phyloP scores from a whole-genome alignment of 306 rosid species.

The Ceratonia siliqua region DNA sequence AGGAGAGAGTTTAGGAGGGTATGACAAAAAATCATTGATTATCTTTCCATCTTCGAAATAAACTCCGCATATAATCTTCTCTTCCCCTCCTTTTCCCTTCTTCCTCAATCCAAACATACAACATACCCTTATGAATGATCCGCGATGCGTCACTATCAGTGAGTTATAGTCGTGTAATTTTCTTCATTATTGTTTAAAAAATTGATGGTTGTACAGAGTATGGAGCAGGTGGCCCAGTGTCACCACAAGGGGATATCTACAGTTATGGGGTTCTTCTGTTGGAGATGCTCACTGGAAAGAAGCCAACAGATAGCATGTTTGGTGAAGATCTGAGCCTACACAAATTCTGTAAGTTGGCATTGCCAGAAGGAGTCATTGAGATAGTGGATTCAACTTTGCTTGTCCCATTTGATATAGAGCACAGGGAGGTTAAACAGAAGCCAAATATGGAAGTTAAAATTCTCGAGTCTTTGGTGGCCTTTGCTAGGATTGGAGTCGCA shows the following conservation, averaged over 20 bases:
- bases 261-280: constrained; percentile 37
- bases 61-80: no score
- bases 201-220: constrained; percentile 30
- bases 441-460: neutral
- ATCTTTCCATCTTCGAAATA: no score
- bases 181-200: neutral
- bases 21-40: no score
- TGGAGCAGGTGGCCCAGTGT: constrained; percentile 11
- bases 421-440: no score
- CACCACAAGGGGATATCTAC: constrained; percentile 39
- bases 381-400: constrained; percentile 28
- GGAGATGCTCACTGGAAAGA: constrained; percentile 36
- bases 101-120: no score
- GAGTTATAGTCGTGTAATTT: no score
- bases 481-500: constrained; percentile 37
- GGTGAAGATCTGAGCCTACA: constrained; percentile 1
- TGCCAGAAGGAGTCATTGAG: neutral
- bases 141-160: no score
- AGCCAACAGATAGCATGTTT: constrained; percentile 36
- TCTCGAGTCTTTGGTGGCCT: constrained; percentile 17
- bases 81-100: no score
- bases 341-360: constrained; percentile 22
- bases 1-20: no score
- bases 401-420: neutral
- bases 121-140: no score